These are phyloP conservation scores for Penicillium mononematosum DNA, from an alignment of 495 filamentous ascomycete genomes.

Conservation along the genomic window DNA sequence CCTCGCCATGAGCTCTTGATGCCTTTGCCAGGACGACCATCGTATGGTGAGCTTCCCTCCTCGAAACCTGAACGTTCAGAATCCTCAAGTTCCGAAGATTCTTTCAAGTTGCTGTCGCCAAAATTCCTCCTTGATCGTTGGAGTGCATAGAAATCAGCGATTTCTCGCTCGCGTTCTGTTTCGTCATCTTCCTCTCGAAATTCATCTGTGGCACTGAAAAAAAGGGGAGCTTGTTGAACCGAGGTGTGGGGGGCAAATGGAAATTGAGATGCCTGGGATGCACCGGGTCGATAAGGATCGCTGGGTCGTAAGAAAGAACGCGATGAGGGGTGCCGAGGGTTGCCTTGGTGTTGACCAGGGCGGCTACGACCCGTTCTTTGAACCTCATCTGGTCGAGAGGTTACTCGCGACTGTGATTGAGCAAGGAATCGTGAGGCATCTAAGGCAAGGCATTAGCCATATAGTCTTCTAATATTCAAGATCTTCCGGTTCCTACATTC, in stretches of 20 bases:
- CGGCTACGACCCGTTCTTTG: constrained; percentile 51
- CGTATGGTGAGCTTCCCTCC: constrained; percentile 42
- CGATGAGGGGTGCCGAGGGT: constrained; percentile 47
- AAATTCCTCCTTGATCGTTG: constrained; percentile 87
- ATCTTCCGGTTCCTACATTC: constrained; percentile 68
- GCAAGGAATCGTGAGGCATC: constrained; percentile 97
- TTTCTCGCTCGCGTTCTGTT: constrained; percentile 85
- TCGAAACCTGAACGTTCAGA: constrained; percentile 58
- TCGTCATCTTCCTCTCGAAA: constrained; percentile 88
- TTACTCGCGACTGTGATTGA: constrained; percentile 90
- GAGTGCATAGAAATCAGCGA: constrained; percentile 88
- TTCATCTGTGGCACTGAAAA: constrained; percentile 80
- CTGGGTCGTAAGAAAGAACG: constrained; percentile 51
- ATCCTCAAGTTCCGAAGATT: constrained; percentile 77
- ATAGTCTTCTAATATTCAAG: not conserved
- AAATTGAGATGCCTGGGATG: constrained; percentile 70
- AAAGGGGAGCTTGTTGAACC: constrained; percentile 78
- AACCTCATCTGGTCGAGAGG: constrained; percentile 60
- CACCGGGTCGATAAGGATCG: constrained; percentile 70
- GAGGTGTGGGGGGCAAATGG: constrained; percentile 74
- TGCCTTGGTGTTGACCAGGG: constrained; percentile 40
- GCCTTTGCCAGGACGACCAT: constrained; percentile 39
- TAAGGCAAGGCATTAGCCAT: constrained; percentile 31
- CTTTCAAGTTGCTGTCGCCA: constrained; percentile 71
- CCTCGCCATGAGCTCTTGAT: constrained; percentile 57